Evolutionary conservation across 2,329 filamentous ascomycete species (phyloP).

Genomic region (Colletotrichum spinosum): DNA sequence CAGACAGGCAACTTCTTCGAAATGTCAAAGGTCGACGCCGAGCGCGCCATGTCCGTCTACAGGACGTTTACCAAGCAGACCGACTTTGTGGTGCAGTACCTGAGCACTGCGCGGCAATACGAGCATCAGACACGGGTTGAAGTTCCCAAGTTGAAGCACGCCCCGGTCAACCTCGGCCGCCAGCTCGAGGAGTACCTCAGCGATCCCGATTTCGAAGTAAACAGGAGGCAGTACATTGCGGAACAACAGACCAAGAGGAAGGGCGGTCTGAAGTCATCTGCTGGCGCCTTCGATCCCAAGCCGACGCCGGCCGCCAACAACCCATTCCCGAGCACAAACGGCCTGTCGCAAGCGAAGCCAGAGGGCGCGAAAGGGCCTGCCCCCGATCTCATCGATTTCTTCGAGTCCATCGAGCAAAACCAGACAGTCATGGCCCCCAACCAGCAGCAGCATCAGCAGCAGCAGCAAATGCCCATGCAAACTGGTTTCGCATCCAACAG

Average conservation of each 20-base stretch:
- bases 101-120: constrained; percentile 87
- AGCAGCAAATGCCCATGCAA: constrained; percentile 42
- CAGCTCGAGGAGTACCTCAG: constrained; percentile 95
- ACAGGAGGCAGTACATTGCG: constrained; percentile 90
- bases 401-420: constrained; percentile 91
- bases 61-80: constrained; percentile 92
- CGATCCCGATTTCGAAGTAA: constrained; percentile 94
- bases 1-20: constrained; percentile 92
- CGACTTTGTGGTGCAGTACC: constrained; percentile 90
- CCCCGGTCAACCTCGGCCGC: constrained; percentile 88
- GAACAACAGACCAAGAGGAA: constrained; percentile 81
- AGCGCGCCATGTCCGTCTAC: constrained; percentile 92
- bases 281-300: constrained; percentile 49
- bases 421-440: constrained; percentile 75
- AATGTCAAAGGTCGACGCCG: constrained; percentile 94
- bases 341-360: constrained; percentile 52
- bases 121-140: constrained; percentile 93
- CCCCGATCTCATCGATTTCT: constrained; percentile 92
- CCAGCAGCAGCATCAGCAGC: constrained; percentile 46
- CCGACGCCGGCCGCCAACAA: constrained; percentile 54
- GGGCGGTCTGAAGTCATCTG: constrained; percentile 45
- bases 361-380: constrained; percentile 71
- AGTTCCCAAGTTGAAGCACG: constrained; percentile 97
- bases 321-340: constrained; percentile 55
- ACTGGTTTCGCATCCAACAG: constrained; percentile 45